Evolutionary conservation across 1,284 basidiomycete genomes (phyloP).

Genomic region (Irpex sp.): DNA sequence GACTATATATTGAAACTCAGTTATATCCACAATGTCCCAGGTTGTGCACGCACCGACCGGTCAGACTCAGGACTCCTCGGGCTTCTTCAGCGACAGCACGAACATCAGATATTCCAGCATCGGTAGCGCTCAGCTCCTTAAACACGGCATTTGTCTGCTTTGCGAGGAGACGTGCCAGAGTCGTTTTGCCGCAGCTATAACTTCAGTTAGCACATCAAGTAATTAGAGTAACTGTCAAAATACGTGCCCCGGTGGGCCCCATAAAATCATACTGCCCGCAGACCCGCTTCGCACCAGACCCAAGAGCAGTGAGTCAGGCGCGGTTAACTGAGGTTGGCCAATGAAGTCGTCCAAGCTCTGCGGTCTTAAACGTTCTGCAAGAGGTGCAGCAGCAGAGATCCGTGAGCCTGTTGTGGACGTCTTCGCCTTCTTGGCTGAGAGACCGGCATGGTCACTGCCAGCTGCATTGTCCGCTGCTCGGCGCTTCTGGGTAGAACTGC

Average conservation of each 20-base stretch:
- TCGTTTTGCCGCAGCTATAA: conserved; percentile 73
- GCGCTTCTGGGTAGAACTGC: conserved; percentile 26
- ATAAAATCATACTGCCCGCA: conserved; percentile 64
- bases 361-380: conserved; percentile 68
- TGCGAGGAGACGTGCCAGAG: conserved; percentile 71
- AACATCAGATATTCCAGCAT: conserved; percentile 77
- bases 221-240: background rate
- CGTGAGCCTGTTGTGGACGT: conserved; percentile 22
- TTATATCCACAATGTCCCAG: background rate
- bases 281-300: conserved; percentile 43
- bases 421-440: conserved; percentile 25
- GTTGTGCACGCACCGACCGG: conserved; percentile 51
- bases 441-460: conserved; percentile 10
- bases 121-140: conserved; percentile 76
- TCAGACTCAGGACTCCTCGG: conserved; percentile 63
- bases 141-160: conserved; percentile 58
- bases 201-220: background rate
- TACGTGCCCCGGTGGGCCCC: conserved; percentile 72
- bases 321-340: conserved; percentile 63
- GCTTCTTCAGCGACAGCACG: conserved; percentile 81
- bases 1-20: conserved; percentile 30
- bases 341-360: conserved; percentile 58
- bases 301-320: conserved; percentile 49
- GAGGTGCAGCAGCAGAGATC: conserved; percentile 41
- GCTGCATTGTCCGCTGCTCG: conserved; percentile 17